Base-by-base conservation (phyloP, 495 filamentous ascomycete genomes). In the Penicillium dipodomyicola region DNA sequence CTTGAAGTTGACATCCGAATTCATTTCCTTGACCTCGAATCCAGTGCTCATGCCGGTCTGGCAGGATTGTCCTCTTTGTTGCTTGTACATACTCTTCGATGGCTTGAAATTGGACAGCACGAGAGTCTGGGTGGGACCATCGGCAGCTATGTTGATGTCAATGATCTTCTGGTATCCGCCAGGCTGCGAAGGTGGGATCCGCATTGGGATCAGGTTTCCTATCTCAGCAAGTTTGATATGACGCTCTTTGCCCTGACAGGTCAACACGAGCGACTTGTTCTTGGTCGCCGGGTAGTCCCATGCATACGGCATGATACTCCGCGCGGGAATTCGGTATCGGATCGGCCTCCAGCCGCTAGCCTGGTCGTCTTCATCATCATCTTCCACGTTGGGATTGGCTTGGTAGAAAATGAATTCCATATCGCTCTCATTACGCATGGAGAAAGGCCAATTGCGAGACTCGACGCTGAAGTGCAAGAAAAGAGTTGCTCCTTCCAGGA, bases 241-340 rank as follows among this genome's bases (percentile, higher is more conserved):
- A 43, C 93, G 81, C 61, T 93, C 89, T 69, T 88, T 92, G 49
- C 84, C 85, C 63, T 87, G 84, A 22, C 87, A 87, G 40, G 74
- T 86, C 66, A 98, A 80, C 42, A 96, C 83, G 33, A 97, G 82
- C 67, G 96, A 92, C 69, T 94, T 96, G 72, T 87, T 87, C 72
- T 96, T 96, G n/a, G 91, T 90, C 5, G 94, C 92, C 2, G 94
- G 94, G 74, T 94, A 97, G 68, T 98, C 95, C 94, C 94, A 98
- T 29, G 94, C 93, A 67, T 98, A 98, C 5, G 95, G 93, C 94
- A 98, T 98, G 72, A 97, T 96, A 70, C 93, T 97, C 32, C 95
- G 82, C 7, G 92, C 85, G 4, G 94, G 94, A 14, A 98, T 81
- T n/a, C 92, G 88, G 68, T 98, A 98, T 39, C 90, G 79, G 59